Percentiles rank a stretch among this genome's conserved stretches.
Evolutionary conservation across 179 eudicot genomes (phyloP).

Genomic region (Gypsophila paniculata): DNA sequence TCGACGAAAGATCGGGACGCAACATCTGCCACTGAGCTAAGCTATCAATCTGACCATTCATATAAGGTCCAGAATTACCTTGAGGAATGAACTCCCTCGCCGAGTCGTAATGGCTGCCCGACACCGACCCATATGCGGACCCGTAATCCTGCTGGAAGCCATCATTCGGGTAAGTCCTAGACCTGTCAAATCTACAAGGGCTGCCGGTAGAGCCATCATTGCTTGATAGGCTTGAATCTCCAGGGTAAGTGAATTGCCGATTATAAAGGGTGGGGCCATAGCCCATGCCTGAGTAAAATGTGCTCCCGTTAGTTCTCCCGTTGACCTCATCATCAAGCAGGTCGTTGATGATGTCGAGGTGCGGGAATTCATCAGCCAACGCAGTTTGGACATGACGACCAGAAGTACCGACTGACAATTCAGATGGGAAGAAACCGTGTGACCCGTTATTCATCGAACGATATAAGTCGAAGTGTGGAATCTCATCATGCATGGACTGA

Average conservation of each 20-base stretch:
- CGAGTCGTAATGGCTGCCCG: slow-evolving; percentile 39
- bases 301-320: slow-evolving; percentile 28
- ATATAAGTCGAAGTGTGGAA: slow-evolving; percentile 38
- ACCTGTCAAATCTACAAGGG: slow-evolving; percentile 58
- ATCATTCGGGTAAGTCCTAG: slow-evolving; percentile 48
- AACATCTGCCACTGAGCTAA: slow-evolving; percentile 62
- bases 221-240: slow-evolving; percentile 39
- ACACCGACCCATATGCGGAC: slow-evolving; percentile 24
- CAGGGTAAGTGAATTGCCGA: slow-evolving; percentile 48
- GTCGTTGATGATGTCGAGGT: slow-evolving; percentile 89
- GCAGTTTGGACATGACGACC: slow-evolving; percentile 45
- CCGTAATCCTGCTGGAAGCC: slow-evolving; percentile 49
- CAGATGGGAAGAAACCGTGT: slow-evolving; percentile 38
- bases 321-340: slow-evolving; percentile 73
- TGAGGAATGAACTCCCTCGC: slow-evolving; percentile 49
- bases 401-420: slow-evolving; percentile 41
- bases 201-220: slow-evolving; percentile 41
- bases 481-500: slow-evolving; percentile 35
- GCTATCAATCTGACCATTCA: slow-evolving; percentile 59
- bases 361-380: slow-evolving; percentile 77
- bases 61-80: slow-evolving; percentile 36
- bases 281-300: slow-evolving; percentile 36
- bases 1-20: slow-evolving; percentile 47
- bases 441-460: slow-evolving; percentile 34
- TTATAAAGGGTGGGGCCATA: slow-evolving; percentile 40